These are phyloP conservation scores for Saturnispora dispora DNA, from an alignment of 805 yeast genomes.

Conservation along the genomic window DNA sequence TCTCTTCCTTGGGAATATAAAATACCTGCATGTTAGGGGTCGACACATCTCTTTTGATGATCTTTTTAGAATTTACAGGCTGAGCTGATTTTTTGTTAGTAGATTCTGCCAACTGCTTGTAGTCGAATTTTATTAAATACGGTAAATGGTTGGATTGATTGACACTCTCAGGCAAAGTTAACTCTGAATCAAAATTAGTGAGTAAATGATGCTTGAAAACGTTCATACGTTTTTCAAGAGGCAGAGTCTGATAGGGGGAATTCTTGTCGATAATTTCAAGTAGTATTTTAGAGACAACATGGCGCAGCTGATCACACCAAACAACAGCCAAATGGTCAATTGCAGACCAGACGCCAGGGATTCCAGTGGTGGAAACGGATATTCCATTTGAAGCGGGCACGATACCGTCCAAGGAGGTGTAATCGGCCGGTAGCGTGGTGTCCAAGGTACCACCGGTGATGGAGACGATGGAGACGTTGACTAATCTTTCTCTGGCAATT, in stretches of 20 bases:
- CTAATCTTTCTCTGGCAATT: slow-evolving; percentile 39
- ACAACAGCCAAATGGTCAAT: slow-evolving; percentile 92
- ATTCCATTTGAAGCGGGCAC: slow-evolving; percentile 73
- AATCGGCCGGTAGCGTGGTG: slow-evolving; percentile 79
- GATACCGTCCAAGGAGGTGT: slow-evolving; percentile 62
- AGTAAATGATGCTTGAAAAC: slow-evolving; percentile 38
- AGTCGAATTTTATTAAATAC: slow-evolving; percentile 25
- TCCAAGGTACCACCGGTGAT: slow-evolving; percentile 86
- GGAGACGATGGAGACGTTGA: slow-evolving; percentile 63
- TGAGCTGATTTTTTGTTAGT: slow-evolving; percentile 24
- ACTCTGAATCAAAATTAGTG: slow-evolving; percentile 45
- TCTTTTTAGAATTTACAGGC: slow-evolving; percentile 16
- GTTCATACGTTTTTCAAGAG: slow-evolving; percentile 48
- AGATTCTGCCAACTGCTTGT: slow-evolving; percentile 25
- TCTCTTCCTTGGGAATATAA: slow-evolving; percentile 26
- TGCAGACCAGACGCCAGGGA: slow-evolving; percentile 89
- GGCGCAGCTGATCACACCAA: slow-evolving; percentile 88
- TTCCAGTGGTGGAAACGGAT: slow-evolving; percentile 74
- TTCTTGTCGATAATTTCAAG: slow-evolving; percentile 48
- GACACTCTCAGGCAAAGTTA: background rate
- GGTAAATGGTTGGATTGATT: slow-evolving; percentile 12
- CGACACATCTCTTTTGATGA: slow-evolving; percentile 12
- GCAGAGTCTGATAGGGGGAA: slow-evolving; percentile 40
- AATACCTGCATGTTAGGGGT: slow-evolving; percentile 29
- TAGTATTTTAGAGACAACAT: slow-evolving; percentile 48